Percentiles rank a stretch among this genome's conserved stretches.
Conservation (phyloP, 257 asterid genomes). For the Catharanthus roseus region DNA sequence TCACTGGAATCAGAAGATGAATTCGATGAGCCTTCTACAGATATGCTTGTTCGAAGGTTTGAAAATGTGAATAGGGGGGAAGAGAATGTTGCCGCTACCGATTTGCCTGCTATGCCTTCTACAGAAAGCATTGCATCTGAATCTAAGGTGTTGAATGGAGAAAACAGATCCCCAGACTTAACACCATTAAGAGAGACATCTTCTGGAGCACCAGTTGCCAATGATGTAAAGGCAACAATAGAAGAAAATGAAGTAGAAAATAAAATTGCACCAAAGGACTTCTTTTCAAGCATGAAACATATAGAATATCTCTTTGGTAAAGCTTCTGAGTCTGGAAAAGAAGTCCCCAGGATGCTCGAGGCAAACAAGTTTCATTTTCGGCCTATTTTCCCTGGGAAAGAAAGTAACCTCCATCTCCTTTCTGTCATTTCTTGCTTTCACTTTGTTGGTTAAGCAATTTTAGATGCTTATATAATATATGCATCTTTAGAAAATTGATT, state of each 20-base stretch:
- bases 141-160: slow-evolving; percentile 42
- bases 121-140: slow-evolving; percentile 28
- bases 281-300: slow-evolving; percentile 69
- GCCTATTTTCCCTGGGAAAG: slow-evolving; percentile 65
- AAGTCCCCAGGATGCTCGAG: slow-evolving; percentile 96
- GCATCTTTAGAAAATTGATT: neutral
- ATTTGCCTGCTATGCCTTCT: slow-evolving; percentile 24
- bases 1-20: slow-evolving; percentile 82
- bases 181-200: slow-evolving; percentile 64
- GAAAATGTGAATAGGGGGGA: slow-evolving; percentile 53
- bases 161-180: slow-evolving; percentile 56
- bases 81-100: slow-evolving; percentile 32
- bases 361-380: slow-evolving; percentile 94
- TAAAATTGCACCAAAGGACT: slow-evolving; percentile 66
- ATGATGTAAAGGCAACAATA: slow-evolving; percentile 46
- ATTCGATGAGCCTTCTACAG: slow-evolving; percentile 77
- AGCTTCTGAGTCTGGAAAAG: slow-evolving; percentile 96
- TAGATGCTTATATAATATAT: neutral
- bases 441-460: neutral
- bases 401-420: slow-evolving; percentile 42
- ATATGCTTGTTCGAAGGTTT: slow-evolving; percentile 76
- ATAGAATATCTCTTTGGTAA: slow-evolving; percentile 66
- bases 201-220: slow-evolving; percentile 37
- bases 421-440: slow-evolving; percentile 5
- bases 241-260: slow-evolving; percentile 51